Evolutionary conservation across 169 alveolate species (phyloP).

Genomic region (Perkinsus marinus): DNA sequence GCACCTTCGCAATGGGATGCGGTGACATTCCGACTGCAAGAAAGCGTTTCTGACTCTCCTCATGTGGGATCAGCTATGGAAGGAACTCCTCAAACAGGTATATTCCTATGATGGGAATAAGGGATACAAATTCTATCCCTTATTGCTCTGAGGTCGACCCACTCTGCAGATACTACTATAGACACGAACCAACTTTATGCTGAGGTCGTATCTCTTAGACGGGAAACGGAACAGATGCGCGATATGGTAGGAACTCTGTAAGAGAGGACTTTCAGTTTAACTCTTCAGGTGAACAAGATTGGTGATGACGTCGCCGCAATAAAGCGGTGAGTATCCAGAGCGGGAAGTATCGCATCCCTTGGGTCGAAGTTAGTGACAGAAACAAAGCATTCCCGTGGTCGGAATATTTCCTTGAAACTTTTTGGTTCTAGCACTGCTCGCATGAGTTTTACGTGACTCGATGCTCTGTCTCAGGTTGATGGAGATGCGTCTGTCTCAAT

Average conservation of each 20-base stretch:
- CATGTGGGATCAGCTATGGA: too few species aligned
- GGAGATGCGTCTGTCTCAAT: too few species aligned
- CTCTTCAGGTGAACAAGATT: not conserved
- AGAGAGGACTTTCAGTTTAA: too few species aligned
- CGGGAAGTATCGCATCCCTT: not conserved
- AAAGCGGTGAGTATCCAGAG: not conserved
- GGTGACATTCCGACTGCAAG: not conserved
- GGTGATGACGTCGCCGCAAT: not conserved
- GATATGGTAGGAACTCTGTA: not conserved
- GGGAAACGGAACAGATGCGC: not conserved
- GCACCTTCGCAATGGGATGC: not conserved
- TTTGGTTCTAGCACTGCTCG: too few species aligned
- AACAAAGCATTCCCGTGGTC: too few species aligned
- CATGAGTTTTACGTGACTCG: too few species aligned
- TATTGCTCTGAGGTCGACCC: not conserved
- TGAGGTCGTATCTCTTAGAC: not conserved
- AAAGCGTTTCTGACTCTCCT: too few species aligned
- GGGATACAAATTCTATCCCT: too few species aligned
- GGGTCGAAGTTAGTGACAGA: not conserved
- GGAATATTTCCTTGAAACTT: too few species aligned
- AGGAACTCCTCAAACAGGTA: too few species aligned
- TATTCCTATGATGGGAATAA: too few species aligned
- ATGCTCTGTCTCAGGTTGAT: too few species aligned
- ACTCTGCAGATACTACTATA: not conserved
- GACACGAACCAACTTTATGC: not conserved